Evolutionary conservation across 441 rosid genomes (phyloP).

Genomic region (Eugenia klotzschiana): DNA sequence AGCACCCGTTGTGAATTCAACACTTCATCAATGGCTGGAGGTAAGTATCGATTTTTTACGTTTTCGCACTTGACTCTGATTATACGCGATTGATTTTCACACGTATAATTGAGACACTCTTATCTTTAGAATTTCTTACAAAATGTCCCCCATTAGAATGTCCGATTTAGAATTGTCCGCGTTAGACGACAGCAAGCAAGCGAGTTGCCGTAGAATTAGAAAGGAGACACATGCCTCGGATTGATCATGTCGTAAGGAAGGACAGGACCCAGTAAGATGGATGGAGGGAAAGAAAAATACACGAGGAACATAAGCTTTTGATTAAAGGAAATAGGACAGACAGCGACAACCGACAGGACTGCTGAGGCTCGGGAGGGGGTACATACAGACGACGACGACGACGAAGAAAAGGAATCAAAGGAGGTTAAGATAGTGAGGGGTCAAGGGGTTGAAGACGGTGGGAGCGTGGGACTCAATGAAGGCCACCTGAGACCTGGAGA

Average conservation of each 20-base stretch:
- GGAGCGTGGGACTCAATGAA: slow-evolving; percentile 40
- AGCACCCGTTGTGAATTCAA: too few relatives aligned
- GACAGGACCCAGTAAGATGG: not conserved
- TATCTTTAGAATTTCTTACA: too few relatives aligned
- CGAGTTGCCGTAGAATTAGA: not conserved
- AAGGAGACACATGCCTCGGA: not conserved
- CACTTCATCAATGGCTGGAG: too few relatives aligned
- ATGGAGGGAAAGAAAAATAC: not conserved
- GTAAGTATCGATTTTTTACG: too few relatives aligned
- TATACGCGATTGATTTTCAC: too few relatives aligned
- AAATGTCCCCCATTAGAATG: too few relatives aligned
- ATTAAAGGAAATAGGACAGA: not conserved
- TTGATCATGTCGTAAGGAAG: not conserved
- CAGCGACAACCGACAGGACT: not conserved
- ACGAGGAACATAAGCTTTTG: not conserved
- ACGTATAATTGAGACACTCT: too few relatives aligned
- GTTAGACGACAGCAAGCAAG: not conserved
- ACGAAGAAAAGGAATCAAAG: not conserved
- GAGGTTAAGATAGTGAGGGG: slow-evolving; percentile 23
- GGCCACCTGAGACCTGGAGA: slow-evolving; percentile 31
- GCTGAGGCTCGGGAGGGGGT: not conserved
- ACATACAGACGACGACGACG: not conserved
- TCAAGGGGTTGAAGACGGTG: slow-evolving; percentile 35
- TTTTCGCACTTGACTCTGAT: too few relatives aligned
- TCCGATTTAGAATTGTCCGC: not conserved